Evolutionary conservation across 371 early-diverging fungal genomes (phyloP), one percentile per base, ranked within the genome.

Genomic region (Funneliformis caledonium): DNA sequence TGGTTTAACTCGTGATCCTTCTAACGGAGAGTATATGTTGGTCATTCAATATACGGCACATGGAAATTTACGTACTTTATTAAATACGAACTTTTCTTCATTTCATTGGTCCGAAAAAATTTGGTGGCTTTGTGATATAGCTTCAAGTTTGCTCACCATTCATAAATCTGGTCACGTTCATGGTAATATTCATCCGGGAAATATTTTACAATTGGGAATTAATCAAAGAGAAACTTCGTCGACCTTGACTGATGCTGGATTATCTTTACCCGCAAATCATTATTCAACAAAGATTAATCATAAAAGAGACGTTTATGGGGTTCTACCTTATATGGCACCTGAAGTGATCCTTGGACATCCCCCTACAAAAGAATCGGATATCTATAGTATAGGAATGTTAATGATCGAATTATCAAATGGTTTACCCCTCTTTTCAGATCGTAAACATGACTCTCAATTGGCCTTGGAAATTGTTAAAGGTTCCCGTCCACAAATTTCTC

Each of bases 281-380:
- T 26, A 14, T 48, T 48, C 31, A 9, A 5, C 72, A 2, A 14
- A 42, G 4, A 3, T 16, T 26, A 47, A 14, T 26, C 26, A 26
- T n/a, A 52, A 72, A 31, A 52, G 52, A 10, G 33, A 22, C 19
- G 10, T 56, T 22, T 65, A 73, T 43, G 85, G 85, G 8, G 85
- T 85, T 1, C 82, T 89, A 5, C 90, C 90, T 10, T 90, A 89
- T 72, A 88, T 89, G 64, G 89, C 90, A 4, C 90, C 90, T 0
- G 90, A 90, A 78, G 85, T 83, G 0, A 80, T 90, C 7, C 72
- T 82, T 33, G 82, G 84, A 69, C 83, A 85, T 3, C 82, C 82
- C 4, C 88, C 86, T 61, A 88, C 87, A 14, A 85, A 85, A 50
- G 86, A 85, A 81, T 88, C 89, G 0, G 89, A 89, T 67, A 84